Percentiles rank a stretch among this genome's conserved stretches.
phyloP scores from a whole-genome alignment of 2,329 filamentous ascomycete species.

The Ophiostoma sp. region DNA sequence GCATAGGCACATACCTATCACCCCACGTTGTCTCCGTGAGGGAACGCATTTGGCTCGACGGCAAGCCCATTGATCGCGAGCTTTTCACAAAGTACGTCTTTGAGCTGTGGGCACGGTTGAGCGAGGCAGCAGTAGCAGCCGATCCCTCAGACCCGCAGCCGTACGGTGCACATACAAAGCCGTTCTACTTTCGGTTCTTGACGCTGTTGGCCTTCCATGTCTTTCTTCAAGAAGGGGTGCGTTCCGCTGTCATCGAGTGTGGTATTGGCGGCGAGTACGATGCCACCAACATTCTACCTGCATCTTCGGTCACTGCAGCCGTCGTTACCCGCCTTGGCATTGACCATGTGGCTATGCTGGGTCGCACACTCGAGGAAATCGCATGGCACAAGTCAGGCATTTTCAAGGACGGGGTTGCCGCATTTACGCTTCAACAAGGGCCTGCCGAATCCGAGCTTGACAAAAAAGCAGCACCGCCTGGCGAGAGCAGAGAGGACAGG shows the following conservation, averaged over 20 bases:
- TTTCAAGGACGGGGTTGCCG: slow-evolving; percentile 60
- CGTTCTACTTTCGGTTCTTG: slow-evolving; percentile 89
- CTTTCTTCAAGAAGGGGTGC: slow-evolving; percentile 74
- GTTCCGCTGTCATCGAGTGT: slow-evolving; percentile 82
- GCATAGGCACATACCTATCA: slow-evolving; percentile 69
- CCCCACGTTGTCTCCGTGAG: slow-evolving; percentile 81
- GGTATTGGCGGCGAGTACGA: slow-evolving; percentile 72
- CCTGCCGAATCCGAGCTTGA: neutral
- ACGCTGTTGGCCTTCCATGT: slow-evolving; percentile 85
- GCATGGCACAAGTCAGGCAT: slow-evolving; percentile 76
- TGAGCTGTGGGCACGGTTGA: slow-evolving; percentile 72
- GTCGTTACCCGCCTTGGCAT: slow-evolving; percentile 60
- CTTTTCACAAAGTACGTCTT: slow-evolving; percentile 78
- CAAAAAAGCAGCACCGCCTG: neutral
- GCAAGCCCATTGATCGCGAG: slow-evolving; percentile 65
- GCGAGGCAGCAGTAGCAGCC: slow-evolving; percentile 40
- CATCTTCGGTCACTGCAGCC: slow-evolving; percentile 28
- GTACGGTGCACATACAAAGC: slow-evolving; percentile 65
- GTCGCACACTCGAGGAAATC: slow-evolving; percentile 63
- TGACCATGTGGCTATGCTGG: slow-evolving; percentile 66
- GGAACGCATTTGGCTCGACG: slow-evolving; percentile 81
- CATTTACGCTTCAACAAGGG: slow-evolving; percentile 53
- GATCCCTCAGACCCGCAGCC: slow-evolving; percentile 46
- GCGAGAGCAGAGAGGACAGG: slow-evolving; percentile 30
- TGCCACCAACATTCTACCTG: slow-evolving; percentile 77